phyloP scores from a whole-genome alignment of 108 stramenopile species.

The Skeletonema marinoi region DNA sequence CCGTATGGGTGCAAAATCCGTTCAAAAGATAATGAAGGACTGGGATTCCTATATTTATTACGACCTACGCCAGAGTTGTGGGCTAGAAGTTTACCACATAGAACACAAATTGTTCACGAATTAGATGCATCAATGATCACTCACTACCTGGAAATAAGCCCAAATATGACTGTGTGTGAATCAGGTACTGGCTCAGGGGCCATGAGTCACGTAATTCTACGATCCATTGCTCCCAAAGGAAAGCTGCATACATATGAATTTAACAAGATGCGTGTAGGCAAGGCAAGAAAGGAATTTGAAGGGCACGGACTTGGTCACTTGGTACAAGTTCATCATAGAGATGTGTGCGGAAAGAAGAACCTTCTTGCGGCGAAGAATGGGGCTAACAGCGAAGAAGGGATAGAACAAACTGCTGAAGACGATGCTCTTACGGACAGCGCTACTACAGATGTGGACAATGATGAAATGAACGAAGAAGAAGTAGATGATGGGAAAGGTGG shows the following conservation, averaged over 20 bases:
- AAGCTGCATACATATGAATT: conserved; percentile 93
- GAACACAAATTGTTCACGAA: conserved; percentile 94
- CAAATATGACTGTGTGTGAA: conserved; percentile 90
- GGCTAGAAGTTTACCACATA: conserved; percentile 78
- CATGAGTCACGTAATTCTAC: conserved; percentile 78
- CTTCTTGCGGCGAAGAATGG: neutral
- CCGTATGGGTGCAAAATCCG: conserved; percentile 89
- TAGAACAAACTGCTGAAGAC: neutral
- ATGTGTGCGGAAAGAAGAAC: conserved; percentile 81
- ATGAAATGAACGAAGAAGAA: conserved; percentile 4
- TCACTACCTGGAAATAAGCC: conserved; percentile 78
- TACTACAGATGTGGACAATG: neutral
- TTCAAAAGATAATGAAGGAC: conserved; percentile 71
- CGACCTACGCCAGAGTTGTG: conserved; percentile 93
- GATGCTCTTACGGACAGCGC: neutral
- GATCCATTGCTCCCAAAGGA: conserved; percentile 91
- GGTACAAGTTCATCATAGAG: conserved; percentile 73
- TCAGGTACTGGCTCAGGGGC: conserved; percentile 92
- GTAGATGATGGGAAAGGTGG: conserved; percentile 58
- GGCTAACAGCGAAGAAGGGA: conserved; percentile 3
- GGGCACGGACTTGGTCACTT: conserved; percentile 78
- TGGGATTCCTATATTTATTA: conserved; percentile 81
- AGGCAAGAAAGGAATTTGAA: conserved; percentile 81
- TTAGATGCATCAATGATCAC: conserved; percentile 87
- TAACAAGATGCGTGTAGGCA: conserved; percentile 81